A percentile compares a stretch with the other conserved stretches of the same genome.
These are phyloP conservation scores for Ramularia endophylla DNA, from an alignment of 2,329 filamentous ascomycete species.

Conservation along the genomic window DNA sequence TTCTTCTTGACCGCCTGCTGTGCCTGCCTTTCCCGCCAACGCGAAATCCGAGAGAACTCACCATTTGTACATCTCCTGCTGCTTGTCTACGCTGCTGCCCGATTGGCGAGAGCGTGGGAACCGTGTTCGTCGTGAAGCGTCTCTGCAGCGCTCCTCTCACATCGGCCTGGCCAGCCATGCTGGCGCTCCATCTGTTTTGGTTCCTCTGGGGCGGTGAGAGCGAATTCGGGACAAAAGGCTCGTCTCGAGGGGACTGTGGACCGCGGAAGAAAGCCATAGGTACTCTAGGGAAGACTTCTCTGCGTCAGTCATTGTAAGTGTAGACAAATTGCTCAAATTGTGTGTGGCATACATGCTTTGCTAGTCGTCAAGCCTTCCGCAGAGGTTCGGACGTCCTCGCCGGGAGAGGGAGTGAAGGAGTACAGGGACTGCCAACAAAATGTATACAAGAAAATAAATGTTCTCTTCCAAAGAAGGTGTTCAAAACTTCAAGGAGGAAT, in stretches of 20 bases:
- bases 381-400: no score
- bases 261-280: conserved; percentile 64
- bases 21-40: neutral
- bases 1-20: neutral
- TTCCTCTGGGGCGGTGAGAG: conserved; percentile 39
- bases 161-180: conserved; percentile 52
- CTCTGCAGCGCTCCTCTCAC: conserved; percentile 73
- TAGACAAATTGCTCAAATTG: no score
- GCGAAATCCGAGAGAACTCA: conserved; percentile 23
- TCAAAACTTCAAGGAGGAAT: no score
- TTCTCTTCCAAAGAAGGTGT: no score
- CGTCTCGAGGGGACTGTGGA: conserved; percentile 71
- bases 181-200: conserved; percentile 28
- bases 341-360: no score
- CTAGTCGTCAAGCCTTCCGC: no score
- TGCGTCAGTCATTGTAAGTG: no score
- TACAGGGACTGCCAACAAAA: no score
- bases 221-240: conserved; percentile 53
- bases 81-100: conserved; percentile 51
- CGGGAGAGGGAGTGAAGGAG: no score
- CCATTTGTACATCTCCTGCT: conserved; percentile 40
- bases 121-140: conserved; percentile 87
- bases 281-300: neutral
- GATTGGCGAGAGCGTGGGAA: conserved; percentile 60
- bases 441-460: no score